Base-by-base conservation (phyloP, 1,139 yeast genomes). In the Lodderomyces theae region DNA sequence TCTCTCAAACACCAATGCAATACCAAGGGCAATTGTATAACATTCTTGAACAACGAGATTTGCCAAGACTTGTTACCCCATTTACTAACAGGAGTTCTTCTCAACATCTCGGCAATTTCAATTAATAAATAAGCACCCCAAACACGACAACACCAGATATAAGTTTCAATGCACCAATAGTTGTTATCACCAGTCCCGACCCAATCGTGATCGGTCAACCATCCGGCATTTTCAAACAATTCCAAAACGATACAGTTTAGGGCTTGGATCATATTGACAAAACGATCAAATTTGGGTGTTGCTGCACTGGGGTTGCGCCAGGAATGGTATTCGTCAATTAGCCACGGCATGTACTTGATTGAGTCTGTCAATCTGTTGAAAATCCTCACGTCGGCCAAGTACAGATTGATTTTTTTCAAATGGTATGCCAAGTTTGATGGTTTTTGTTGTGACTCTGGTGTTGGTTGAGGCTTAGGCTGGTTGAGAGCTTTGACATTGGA, bases 151-250 rank as follows among this genome's bases (percentile, higher is more conserved):
- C 80, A 74, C 69, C 79, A 64, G 19, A 72, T 60, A 50, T 72
- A 72, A 1, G 77, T 66, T 46, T 66, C 73, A 19, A 63, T 54
- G 47, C 72, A 64, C 77, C 76, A 72, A 51, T 61, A 66, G 40
- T 52, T 50, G 51, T 72, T 64, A 47, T 73, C 74, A 28, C 53
- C 49, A 16, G 79, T 75, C 6, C 70, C 67, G 2, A 76, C 63
- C 78, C 80, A 77, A 47, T 73, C 66, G 51, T 77, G 82, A 37
- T 76, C 81, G 2, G 77, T 70, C 33, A 74, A 59, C 77, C 80
- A 78, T 2, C 81, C 82, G n/a, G 73, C 70, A 42, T 77, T 77
- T 50, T 78, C 83, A 34, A 77, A 58, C 5, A 77, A 61, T 53
- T 78, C 82, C 47, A 72, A 61, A 3, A 68, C 58, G 38, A 71